phyloP scores from a whole-genome alignment of 352 stramenopile genomes.

The Phytophthora rubi region DNA sequence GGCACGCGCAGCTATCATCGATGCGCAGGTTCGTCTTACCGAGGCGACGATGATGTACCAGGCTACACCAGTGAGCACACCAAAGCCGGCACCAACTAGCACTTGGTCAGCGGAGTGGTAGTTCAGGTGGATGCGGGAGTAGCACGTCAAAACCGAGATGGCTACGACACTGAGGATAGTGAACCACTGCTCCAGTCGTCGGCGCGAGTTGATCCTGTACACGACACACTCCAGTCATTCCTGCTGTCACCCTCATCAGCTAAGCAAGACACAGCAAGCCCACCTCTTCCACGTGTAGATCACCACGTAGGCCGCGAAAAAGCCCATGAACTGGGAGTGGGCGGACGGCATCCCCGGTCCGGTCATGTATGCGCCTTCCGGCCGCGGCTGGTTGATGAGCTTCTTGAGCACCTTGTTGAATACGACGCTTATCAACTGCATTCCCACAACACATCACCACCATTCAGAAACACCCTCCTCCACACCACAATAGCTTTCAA shows the following conservation, averaged over 20 bases:
- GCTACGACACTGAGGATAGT: constrained; percentile 59
- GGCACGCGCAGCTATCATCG: not conserved
- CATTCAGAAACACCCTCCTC: not conserved
- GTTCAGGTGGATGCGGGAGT: constrained; percentile 78
- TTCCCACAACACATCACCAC: not conserved
- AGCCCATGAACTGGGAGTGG: constrained; percentile 83
- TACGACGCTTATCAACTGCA: constrained; percentile 70
- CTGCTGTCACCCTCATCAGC: not conserved
- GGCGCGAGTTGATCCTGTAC: constrained; percentile 54
- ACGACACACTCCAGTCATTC: not conserved
- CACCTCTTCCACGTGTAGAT: constrained; percentile 76
- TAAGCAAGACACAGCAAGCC: not conserved
- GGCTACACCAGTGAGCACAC: constrained; percentile 43
- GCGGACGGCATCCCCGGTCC: constrained; percentile 81
- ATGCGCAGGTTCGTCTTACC: constrained; percentile 20
- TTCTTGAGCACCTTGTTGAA: constrained; percentile 86
- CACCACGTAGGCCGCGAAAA: constrained; percentile 78
- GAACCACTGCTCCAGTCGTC: constrained; percentile 61
- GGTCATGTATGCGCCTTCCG: constrained; percentile 65
- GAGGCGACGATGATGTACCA: constrained; percentile 59
- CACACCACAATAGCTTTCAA: constrained; percentile 1
- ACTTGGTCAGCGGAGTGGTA: constrained; percentile 87
- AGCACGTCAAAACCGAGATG: constrained; percentile 63
- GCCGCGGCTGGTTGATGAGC: constrained; percentile 72
- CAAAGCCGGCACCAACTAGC: constrained; percentile 55